Evolutionary conservation across 345 rosid genomes (phyloP), one percentile per base, ranked within the genome.

Genomic region (Triadica sebifera): DNA sequence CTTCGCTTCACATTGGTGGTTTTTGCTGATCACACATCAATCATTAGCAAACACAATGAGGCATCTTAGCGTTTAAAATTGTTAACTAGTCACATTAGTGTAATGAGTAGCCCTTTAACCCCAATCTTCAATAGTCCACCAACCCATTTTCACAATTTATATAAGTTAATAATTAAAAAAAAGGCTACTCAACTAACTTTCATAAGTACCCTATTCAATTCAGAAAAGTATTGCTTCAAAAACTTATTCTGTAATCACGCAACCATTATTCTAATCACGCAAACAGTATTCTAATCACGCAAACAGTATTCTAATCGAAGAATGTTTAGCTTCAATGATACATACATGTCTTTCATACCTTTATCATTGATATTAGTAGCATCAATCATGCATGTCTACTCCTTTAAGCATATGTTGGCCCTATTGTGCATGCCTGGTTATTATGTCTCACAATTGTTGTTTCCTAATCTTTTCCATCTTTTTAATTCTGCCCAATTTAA

Each of bases 31-130:
- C 38, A 13, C 11, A 41, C 50, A 41, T n/a, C 67, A 8, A 64
- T 45, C 19, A 62, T 62, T 64, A 64, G 22, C 2, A 64, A 64
- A 41, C 45, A 63, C 24, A 20, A 39, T 45, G 39, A 41, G 46
- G 47, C 60, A 56, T 56, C 60, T 0, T 38, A 34, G 41, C 65
- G 37, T 5, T 49, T 49, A 29, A 25, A 24, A 2, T 60, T 58
- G 74, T 58, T 51, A 29, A 12, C 38, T 51, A 60, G 38, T 70
- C 84, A 87, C 88, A 88, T 86, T 88, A 75, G 73, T 74, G 67
- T 76, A 83, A 86, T 88, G 78, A 88, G 70, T 56, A 78, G 84
- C 65, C 59, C 84, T 80, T 82, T 82, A n/a, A 77, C 65, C 25
- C 13, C 41, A 74, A 61, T 38, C 71, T 29, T 62, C 60, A 51